Evolutionary conservation across 2,329 filamentous ascomycete genomes (phyloP).

Genomic region (Beauveria australis): DNA sequence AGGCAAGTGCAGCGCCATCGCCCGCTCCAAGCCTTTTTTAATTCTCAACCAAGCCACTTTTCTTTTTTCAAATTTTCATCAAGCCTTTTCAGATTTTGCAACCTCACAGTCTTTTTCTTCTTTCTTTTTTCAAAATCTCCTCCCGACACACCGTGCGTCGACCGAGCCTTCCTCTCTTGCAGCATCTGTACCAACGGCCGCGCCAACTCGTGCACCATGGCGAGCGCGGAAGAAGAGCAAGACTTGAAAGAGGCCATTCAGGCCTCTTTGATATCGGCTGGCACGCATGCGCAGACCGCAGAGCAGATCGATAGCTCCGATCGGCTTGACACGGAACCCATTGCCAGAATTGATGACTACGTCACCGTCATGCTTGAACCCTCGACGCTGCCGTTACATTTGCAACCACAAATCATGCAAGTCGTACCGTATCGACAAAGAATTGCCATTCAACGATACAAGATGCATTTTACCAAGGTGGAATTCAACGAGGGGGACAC

Average conservation of each 20-base stretch:
- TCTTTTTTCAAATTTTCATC: neutral
- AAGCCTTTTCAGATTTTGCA: neutral
- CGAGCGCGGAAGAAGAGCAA: neutral
- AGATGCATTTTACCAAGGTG: slow-evolving; percentile 15
- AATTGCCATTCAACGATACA: neutral
- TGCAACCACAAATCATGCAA: neutral
- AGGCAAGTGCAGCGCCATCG: neutral
- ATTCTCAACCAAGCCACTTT: neutral
- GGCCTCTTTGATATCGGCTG: neutral
- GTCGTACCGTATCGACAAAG: neutral
- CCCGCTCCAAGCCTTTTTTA: neutral
- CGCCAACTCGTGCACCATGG: neutral
- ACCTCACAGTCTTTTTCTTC: neutral
- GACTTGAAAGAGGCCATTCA: neutral
- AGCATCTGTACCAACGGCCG: neutral
- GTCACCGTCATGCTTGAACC: neutral
- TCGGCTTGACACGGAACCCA: neutral
- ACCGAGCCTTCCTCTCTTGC: too few species aligned
- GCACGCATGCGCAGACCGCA: too few species aligned
- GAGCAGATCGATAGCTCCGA: neutral
- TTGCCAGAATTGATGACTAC: neutral
- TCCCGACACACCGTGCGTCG: neutral
- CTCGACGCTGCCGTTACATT: neutral
- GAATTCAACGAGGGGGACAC: slow-evolving; percentile 31
- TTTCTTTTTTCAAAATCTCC: neutral